These are phyloP conservation scores for Picochlorum sp. DNA, from an alignment of 139 green algal genomes.

Conservation along the genomic window DNA sequence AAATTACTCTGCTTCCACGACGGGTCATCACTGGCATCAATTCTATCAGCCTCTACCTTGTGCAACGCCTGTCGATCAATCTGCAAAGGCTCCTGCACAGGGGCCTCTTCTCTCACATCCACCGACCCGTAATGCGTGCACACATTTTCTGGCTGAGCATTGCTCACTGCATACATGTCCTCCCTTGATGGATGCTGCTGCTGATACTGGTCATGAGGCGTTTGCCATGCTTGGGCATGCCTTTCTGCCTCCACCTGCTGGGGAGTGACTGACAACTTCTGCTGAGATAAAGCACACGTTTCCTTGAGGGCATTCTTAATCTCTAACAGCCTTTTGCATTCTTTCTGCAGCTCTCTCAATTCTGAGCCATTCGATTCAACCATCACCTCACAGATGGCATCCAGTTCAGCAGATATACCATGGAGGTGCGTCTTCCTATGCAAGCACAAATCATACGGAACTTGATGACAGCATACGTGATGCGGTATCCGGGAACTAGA, in stretches of 20 bases:
- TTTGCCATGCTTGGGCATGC: too few relatives aligned
- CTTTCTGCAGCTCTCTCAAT: background rate
- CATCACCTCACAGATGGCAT: background rate
- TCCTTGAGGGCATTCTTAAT: constrained; percentile 1
- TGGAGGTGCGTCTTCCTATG: background rate
- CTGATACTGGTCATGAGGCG: too few relatives aligned
- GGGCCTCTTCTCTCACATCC: background rate
- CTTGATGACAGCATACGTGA: background rate
- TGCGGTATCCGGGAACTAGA: background rate
- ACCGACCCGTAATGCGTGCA: background rate
- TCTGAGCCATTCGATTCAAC: background rate
- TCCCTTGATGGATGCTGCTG: too few relatives aligned
- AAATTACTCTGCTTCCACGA: constrained; percentile 26
- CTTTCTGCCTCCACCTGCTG: too few relatives aligned
- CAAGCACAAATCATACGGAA: constrained; percentile 2
- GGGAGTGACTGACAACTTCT: too few relatives aligned
- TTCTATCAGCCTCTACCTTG: background rate
- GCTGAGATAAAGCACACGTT: background rate
- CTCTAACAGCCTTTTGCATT: background rate
- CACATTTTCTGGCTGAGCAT: too few relatives aligned
- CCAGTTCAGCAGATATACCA: constrained; percentile 1
- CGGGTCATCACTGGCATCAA: constrained; percentile 4
- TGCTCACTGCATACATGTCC: too few relatives aligned
- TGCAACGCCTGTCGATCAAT: background rate
- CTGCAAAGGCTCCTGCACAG: background rate